Evolutionary conservation across 2,329 filamentous ascomycete species (phyloP), one percentile per base, ranked within the genome.

Genomic region (Seiridium unicorne): DNA sequence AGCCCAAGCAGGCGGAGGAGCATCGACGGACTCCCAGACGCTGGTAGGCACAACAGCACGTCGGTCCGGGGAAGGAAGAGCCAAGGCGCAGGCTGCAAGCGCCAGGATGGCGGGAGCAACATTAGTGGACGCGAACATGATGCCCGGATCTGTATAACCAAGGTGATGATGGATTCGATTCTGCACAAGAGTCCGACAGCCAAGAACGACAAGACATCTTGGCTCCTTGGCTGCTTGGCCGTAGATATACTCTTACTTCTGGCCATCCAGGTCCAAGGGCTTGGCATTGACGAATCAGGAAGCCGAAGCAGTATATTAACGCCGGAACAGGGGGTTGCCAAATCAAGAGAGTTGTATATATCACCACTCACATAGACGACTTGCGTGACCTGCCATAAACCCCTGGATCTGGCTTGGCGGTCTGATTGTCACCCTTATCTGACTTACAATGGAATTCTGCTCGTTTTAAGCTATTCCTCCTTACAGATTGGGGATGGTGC

Each of bases 141-240:
- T 32, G 51, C 38, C 51, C 26, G 13, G 18, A 55, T 38, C 31
- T 34, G n/a, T 55, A 13, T n/a, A 36, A 32, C 51, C 36, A 35
- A 10, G 40, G 38, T 31, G 38, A 42, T n/a, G 9, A 55, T 42
- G 51, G 26, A 9, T 44, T 55, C 40, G 31, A 44, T 42, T 26
- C 51, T 35, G 49, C 34, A 26, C 36, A 34, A 55, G 49, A 53
- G 34, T 55, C 36, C 51, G 36, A 44, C 18, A 26, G 51, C 51
- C 51, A 55, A 55, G 51, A 55, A 42, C n/a, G 51, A 42, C 51
- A 55, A 55, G 51, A 55, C 26, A 26, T 55, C 51, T 55, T 55
- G 51, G 51, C 51, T 44, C 40, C 51, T 55, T 55, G 51, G 51
- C 51, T 55, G n/a, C 51, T n/a, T 55, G 40, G 51, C 38, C 51